Evolutionary conservation across 1,284 basidiomycete species (phyloP), one percentile per base, ranked within the genome.

Genomic region (Trametes polyzona): DNA sequence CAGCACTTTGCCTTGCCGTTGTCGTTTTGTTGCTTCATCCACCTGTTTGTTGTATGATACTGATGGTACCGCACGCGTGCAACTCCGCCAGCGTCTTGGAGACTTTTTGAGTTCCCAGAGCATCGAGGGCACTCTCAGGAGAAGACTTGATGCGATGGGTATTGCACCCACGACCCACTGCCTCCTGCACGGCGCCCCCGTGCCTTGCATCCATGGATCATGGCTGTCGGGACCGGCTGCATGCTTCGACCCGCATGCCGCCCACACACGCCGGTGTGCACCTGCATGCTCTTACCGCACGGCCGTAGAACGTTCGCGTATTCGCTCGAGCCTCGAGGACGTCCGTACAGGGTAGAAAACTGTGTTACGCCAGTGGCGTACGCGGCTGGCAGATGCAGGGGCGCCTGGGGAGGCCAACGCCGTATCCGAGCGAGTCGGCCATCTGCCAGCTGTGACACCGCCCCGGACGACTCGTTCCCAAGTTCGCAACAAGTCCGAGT

Each of bases 361-460:
- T 41, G 23, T 23, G 21, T 17, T 32, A 47, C 37, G 40, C 12
- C 32, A 40, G 35, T 44, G 47, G 47, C 41, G 43, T 21, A 52
- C 32, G 43, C 30, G 42, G n/a, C 26, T 47, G 27, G 35, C 40
- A 51, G 23, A 37, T 29, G 40, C 29, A 17, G 46, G 33, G 46
- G 23, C 44, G 29, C n/a, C 36, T 33, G 12, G 16, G 6, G 19
- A 8, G 24, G 21, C 30, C n/a, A 5, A 5, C 37, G 37, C 52
- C 39, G 44, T 47, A 37, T 21, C 53, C 53, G 49, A 44, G 36
- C 12, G 37, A n/a, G 42, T 57, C 61, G 57, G 61, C 57, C 51
- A 59, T 59, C 57, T 62, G 61, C 54, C 57, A 52, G 12, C 24
- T n/a, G 27, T 35, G 44, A 52, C 44, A 50, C 24, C 27, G 52